A percentile compares a stretch with the other conserved stretches of the same genome.
Evolutionary conservation across 2,329 filamentous ascomycete species (phyloP).

Genomic region (Colletotrichum eleusines): DNA sequence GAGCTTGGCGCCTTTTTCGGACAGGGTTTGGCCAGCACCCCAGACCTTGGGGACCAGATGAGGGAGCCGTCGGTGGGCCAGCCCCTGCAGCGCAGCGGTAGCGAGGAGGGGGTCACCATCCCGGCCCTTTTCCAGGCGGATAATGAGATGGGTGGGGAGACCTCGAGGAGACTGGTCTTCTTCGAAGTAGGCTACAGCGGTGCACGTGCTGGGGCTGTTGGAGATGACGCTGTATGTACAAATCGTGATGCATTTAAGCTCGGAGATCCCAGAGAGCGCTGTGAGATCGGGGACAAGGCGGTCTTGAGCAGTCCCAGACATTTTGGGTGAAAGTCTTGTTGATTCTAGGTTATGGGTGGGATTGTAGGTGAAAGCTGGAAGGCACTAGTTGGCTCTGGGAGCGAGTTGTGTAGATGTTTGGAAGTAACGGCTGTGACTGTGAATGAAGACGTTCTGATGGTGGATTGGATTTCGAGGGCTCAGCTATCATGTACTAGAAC

Average conservation of each 20-base stretch:
- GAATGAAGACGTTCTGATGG: not conserved
- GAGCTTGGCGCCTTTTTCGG: not conserved
- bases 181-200: slow-evolving; percentile 5
- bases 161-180: slow-evolving; percentile 6
- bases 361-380: not conserved
- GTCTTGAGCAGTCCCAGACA: not conserved
- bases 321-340: not conserved
- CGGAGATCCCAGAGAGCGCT: not conserved
- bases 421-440: not conserved
- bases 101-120: not conserved
- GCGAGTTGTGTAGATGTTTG: not conserved
- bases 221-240: not conserved
- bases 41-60: slow-evolving; percentile 23
- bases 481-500: not conserved
- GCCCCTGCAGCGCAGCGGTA: slow-evolving; percentile 14
- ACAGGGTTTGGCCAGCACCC: slow-evolving; percentile 14
- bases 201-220: not conserved
- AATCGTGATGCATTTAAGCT: not conserved
- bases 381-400: not conserved
- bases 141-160: not conserved
- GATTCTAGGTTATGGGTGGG: fast-evolving
- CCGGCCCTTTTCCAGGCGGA: slow-evolving; percentile 9
- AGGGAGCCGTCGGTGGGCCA: slow-evolving; percentile 13
- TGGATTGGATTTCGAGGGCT: not conserved
- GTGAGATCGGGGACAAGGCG: not conserved